A percentile compares a stretch with the other conserved stretches of the same genome.
Evolutionary conservation across 441 rosid genomes (phyloP).

Genomic region (Adansonia madagascariensis): DNA sequence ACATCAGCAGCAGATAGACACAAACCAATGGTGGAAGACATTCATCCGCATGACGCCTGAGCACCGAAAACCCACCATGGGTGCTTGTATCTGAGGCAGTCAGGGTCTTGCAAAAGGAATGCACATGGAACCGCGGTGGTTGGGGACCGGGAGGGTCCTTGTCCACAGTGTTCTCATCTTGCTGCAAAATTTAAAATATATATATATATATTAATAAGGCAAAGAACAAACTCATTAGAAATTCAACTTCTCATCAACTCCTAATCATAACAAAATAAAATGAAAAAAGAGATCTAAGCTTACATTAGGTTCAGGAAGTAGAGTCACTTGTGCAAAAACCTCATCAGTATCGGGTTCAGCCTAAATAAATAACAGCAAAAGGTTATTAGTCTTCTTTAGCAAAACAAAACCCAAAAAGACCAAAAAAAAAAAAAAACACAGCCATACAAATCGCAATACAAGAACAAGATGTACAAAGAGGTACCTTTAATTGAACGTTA

Average conservation of each 20-base stretch:
- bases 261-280: background rate
- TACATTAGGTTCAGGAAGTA: conserved; percentile 71
- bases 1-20: conserved; percentile 16
- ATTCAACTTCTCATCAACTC: background rate
- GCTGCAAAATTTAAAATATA: conserved; percentile 49
- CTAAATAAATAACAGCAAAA: conserved; percentile 38
- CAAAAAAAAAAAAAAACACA: background rate
- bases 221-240: conserved; percentile 16
- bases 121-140: conserved; percentile 77
- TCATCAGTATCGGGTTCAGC: conserved; percentile 97
- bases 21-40: conserved; percentile 96
- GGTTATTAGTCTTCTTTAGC: background rate
- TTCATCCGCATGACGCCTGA: conserved; percentile 95
- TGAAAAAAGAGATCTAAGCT: conserved; percentile 27
- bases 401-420: background rate
- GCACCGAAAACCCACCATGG: conserved; percentile 98
- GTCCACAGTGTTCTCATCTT: conserved; percentile 63
- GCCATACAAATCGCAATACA: background rate
- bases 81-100: conserved; percentile 99
- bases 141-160: conserved; percentile 61
- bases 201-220: too few relatives aligned
- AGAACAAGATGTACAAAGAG: background rate
- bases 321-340: conserved; percentile 91
- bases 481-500: conserved; percentile 79
- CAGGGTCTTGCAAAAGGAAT: conserved; percentile 94